Evolutionary conservation across 768 basidiomycete species (phyloP).

Genomic region (Pleurotus cornucopiae): DNA sequence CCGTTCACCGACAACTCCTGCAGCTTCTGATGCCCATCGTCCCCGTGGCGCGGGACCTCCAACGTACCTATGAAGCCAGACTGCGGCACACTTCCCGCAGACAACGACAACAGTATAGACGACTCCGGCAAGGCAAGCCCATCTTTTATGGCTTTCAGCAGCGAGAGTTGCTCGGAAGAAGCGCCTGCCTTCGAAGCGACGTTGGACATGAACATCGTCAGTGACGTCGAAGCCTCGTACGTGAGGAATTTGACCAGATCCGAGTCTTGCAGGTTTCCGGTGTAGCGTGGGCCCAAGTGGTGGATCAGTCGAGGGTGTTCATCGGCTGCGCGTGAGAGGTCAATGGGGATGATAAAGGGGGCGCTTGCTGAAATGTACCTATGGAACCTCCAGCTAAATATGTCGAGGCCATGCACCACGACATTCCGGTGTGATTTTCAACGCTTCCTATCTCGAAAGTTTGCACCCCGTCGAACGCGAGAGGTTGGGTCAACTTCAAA

Average conservation of each 20-base stretch:
- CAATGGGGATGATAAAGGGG: not conserved
- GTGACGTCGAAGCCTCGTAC: slow-evolving; percentile 79
- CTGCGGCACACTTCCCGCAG: slow-evolving; percentile 17
- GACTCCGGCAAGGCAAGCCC: slow-evolving; percentile 34
- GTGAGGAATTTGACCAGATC: slow-evolving; percentile 72
- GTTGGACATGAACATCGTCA: slow-evolving; percentile 71
- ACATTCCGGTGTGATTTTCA: slow-evolving; percentile 36
- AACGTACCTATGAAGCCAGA: not conserved
- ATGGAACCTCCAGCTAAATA: slow-evolving; percentile 58
- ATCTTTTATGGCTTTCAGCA: slow-evolving; percentile 35
- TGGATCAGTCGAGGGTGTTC: slow-evolving; percentile 73
- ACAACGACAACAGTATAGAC: slow-evolving; percentile 37
- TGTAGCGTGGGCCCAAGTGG: slow-evolving; percentile 78
- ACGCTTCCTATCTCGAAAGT: slow-evolving; percentile 57
- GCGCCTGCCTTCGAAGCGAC: slow-evolving; percentile 28
- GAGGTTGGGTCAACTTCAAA: slow-evolving; percentile 54
- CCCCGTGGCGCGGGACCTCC: slow-evolving; percentile 7
- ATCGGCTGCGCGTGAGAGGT: slow-evolving; percentile 40
- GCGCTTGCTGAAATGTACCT: slow-evolving; percentile 29
- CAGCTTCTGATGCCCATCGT: slow-evolving; percentile 10
- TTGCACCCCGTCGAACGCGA: slow-evolving; percentile 27
- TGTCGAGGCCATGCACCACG: slow-evolving; percentile 68
- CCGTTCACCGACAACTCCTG: slow-evolving; percentile 33
- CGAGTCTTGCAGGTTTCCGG: slow-evolving; percentile 70
- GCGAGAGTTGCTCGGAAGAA: slow-evolving; percentile 21